Percentiles rank a stretch among this genome's conserved stretches.
Evolutionary conservation across 176 grass and related monocot genomes (phyloP).

Genomic region (Pharus latifolius): DNA sequence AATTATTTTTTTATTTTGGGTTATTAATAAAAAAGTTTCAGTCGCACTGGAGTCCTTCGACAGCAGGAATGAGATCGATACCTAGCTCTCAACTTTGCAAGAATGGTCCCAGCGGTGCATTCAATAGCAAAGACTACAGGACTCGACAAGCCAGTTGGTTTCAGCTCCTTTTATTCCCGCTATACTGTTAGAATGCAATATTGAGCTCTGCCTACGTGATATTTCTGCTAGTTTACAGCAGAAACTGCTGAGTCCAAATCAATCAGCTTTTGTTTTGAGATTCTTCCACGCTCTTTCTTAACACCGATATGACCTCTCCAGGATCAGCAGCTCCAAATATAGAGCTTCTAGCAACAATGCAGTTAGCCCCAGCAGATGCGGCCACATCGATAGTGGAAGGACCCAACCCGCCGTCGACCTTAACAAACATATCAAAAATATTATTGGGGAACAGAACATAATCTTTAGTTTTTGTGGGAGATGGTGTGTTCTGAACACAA

Average conservation of each 20-base stretch:
- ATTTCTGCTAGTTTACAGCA: conserved; percentile 12
- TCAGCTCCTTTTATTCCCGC: conserved; percentile 26
- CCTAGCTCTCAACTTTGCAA: no score
- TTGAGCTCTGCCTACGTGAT: neutral
- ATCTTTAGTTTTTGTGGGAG: no score
- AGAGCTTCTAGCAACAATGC: conserved; percentile 94
- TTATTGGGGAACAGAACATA: neutral
- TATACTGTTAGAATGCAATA: neutral
- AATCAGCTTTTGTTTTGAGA: conserved; percentile 42
- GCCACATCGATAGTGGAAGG: conserved; percentile 78
- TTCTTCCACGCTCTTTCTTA: conserved; percentile 60
- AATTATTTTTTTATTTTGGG: no score
- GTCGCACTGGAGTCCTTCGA: no score
- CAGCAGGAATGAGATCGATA: no score
- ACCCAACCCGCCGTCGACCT: conserved; percentile 92
- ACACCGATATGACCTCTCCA: conserved; percentile 53
- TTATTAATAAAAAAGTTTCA: no score
- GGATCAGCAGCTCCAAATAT: conserved; percentile 67
- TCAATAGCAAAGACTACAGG: no score
- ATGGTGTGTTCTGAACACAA: neutral
- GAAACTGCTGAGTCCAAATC: neutral
- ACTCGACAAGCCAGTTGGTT: no score
- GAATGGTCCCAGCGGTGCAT: no score
- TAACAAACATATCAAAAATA: neutral
- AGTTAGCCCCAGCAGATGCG: conserved; percentile 77